Evolutionary conservation across 306 rosid species (phyloP), one percentile per base, ranked within the genome.

Genomic region (Herpetospermum pedunculosum): DNA sequence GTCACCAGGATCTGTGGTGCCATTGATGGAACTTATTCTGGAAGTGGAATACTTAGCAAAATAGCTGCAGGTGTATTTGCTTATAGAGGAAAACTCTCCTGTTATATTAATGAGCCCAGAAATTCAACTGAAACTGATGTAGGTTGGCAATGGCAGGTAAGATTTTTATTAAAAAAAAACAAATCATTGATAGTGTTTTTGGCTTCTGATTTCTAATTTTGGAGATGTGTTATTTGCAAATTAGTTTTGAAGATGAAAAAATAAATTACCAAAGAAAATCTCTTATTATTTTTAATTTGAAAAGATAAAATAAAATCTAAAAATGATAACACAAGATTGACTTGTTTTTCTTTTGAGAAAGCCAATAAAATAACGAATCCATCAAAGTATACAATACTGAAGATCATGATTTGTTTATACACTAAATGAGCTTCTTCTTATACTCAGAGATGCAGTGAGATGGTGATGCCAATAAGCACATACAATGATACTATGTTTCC

Each of bases 91-190:
- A 81, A 80, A 18, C 30, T 5, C 41, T 47, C 85, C 8, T 92
- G 92, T 86, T 74, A 81, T 54, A 37, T 81, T 47, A 84, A 79
- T 62, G 52, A 2, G 37, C 88, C 84, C 19, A 48, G 21, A 48
- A 48, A 18, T 48, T 2, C 0, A 59, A 72, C 38, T 32, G 32
- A 3, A 44, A 46, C 86, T 52, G 81, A 1, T 16, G 25, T 1
- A 3, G 96, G 89, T 16, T 90, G 98, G 98, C 2, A 8, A 34
- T 92, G 98, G 96, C 96, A 90, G 98, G 98, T 90, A 81, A 75
- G 9, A 8, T n/a, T 19, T 44, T 8, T 38, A 38, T 38, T 8
- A 10, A 38, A 38, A 10, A 4, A 38, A 38, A 38, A 38, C 6
- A 38, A 6, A 38, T 1, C 41, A 38, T 38, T 38, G 41, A 38